Evolutionary conservation across 495 filamentous ascomycete genomes (phyloP), one percentile per base, ranked within the genome.

Genomic region (Xylona heveae): DNA sequence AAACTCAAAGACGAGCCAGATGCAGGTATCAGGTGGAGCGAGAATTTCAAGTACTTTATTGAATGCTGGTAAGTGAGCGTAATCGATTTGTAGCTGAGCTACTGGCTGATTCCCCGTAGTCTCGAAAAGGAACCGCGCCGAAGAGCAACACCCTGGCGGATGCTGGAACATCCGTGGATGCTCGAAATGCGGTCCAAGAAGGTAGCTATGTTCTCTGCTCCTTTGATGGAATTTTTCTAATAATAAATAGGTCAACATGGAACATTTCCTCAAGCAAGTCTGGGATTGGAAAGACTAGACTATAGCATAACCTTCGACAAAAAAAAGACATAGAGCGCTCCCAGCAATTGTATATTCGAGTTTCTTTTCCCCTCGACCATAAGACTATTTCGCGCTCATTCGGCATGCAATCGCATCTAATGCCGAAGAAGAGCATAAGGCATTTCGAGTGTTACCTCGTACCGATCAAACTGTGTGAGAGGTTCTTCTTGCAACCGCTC

Each of bases 81-180:
- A 13, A 15, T 18, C 4, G 9, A 16, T 25, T 27, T 26, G 10
- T 19, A 10, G 7, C 8, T 8, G 14, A 7, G 0, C 14, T 9
- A 13, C 16, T 33, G 5, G 16, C 17, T 8, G 30, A 16, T 14
- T 21, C 13, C 35, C 24, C 12, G 19, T 28, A 93, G 85, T 55
- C 68, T 94, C 33, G 88, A 95, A 53, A 97, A 97, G 58, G 83
- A 97, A 47, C 72, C 74, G 17, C 57, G 57, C 36, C 71, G 84
- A 46, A 67, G 88, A 40, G 90, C 84, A 21, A 84, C 74, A 30
- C 88, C 88, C 22, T 95, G 90, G 88, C 77, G 84, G 38, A 95
- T 97, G 85, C 72, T 93, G 40, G 90, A 95, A 42, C 90, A 97
- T 60, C 88, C 88, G 5, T 97, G 88, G 88, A 85, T 97, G 67